Evolutionary conservation across 225 moss, liverwort and hornwort species (phyloP), one percentile per base, ranked within the genome.

Genomic region (Ulota crispa): DNA sequence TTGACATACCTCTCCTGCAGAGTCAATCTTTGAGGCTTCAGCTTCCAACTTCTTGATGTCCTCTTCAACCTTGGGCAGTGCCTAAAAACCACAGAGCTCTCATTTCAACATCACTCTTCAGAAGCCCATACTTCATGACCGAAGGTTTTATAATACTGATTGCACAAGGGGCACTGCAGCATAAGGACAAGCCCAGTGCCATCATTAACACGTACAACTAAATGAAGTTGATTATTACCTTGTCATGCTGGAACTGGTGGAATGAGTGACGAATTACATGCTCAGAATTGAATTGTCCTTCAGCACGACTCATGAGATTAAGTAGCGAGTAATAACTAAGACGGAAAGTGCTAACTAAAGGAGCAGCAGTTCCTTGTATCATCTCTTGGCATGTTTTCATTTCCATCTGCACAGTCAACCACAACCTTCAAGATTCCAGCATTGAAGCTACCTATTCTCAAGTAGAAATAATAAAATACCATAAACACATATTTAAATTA

Each of bases 171-270:
- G 9, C 60, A 66, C 63, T 68, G 27, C 62, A 79, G 47, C 70
- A 52, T 14, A 71, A 79, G 11, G 52, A 64, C 30, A 76, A 73
- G 43, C 30, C 28, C 77, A 68, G 64, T 43, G 12, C 41, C 66
- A 79, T 43, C 13, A 72, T 18, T 70, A 47, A 81, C 32, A 45
- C 20, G 15, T 63, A 57, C 50, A 62, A 43, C 41, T 59, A 10
- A 62, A 52, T 30, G 19, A 76, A 84, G 53, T 32, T 57, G n/a
- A 36, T 15, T 24, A 77, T 77, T 53, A 93, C 96, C 94, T 95
- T 98, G 62, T 95, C 94, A 83, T 95, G 97, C 83, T 98, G 95
- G 63, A 98, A 98, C 86, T 98, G 95, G 80, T 98, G 95, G 74
- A 98, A 98, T 8, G 97, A 95, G 86, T 97, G 91, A 73, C 89